A percentile compares a stretch with the other conserved stretches of the same genome.
phyloP scores from a whole-genome alignment of 164 flowering plant genomes.

The Pachysandra terminalis region DNA sequence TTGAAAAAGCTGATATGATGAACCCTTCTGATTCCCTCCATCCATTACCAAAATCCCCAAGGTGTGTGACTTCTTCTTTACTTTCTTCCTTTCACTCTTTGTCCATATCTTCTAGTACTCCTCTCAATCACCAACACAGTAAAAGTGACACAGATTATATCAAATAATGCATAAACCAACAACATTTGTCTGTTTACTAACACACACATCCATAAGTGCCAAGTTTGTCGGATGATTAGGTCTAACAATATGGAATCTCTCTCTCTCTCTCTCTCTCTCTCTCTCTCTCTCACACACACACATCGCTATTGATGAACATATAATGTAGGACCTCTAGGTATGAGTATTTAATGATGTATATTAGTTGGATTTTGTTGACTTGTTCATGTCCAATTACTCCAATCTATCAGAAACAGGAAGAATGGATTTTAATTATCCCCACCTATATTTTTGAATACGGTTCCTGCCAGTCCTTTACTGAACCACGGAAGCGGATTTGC shows the following conservation, averaged over 20 bases:
- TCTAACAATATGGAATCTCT: no score
- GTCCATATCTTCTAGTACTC: not conserved
- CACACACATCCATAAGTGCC: slow-evolving; percentile 1
- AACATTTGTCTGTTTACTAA: no score
- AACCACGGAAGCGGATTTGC: no score
- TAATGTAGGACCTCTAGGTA: slow-evolving; percentile 7
- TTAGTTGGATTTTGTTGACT: slow-evolving; percentile 4
- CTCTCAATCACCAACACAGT: not conserved
- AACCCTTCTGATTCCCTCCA: slow-evolving; percentile 19
- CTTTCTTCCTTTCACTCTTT: not conserved
- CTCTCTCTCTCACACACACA: no score
- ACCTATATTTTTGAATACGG: no score
- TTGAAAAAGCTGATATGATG: slow-evolving; percentile 21
- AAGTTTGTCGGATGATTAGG: no score
- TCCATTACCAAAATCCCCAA: slow-evolving; percentile 25
- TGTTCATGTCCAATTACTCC: no score
- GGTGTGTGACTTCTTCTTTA: slow-evolving; percentile 23
- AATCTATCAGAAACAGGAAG: no score
- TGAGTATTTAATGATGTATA: slow-evolving; percentile 2
- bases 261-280: no score
- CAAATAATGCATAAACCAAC: no score
- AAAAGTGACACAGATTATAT: not conserved
- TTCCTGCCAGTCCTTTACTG: no score
- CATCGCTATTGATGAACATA: not conserved
- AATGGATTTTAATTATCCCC: no score